Evolutionary conservation across 192 early-diverging fungal genomes (phyloP), one percentile per base, ranked within the genome.

Genomic region (Backusella macrospora): DNA sequence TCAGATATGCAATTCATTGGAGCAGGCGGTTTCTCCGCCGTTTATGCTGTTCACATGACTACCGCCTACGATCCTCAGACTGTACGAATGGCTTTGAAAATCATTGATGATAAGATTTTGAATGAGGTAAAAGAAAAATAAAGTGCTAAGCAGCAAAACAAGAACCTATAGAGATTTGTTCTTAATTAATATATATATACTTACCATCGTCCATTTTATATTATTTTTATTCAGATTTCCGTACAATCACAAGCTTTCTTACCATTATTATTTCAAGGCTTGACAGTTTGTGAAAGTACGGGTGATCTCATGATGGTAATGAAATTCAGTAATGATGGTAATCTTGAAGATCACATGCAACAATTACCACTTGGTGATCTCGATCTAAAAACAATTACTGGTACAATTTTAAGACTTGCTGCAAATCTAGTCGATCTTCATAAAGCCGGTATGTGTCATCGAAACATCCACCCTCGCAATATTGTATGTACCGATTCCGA

Each of bases 251-350:
- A 78, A 62, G 78, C 68, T 29, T 82, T 76, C 66, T 64, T 68
- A 40, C 75, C 65, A 62, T 43, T 74, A 1, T 47, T 77, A 55
- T 82, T 81, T 48, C 71, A 83, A 59, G 82, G 82, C 4, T 63
- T 83, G 7, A 83, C 82, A 65, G 76, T 78, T n/a, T 75, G 71
- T 29, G 79, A 77, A 52, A 77, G 63, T 10, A 79, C 74, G 0
- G 74, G 79, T 3, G 79, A 83, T 37, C 46, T 83, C 14, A 81
- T 83, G 76, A 76, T 83, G 74, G 77, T 83, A 6, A 81, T 81
- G 74, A 78, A 80, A 39, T 77, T 81, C 62, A 76, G 73, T 18
- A 70, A 73, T 7, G 76, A 70, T 64, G 82, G 82, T 0, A 75
- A 83, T 65, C 45, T 83, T 2, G 72, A 72, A 47, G 68, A 74